Conservation (phyloP, 2,329 filamentous ascomycete genomes). For the Sclerotinia minor region DNA sequence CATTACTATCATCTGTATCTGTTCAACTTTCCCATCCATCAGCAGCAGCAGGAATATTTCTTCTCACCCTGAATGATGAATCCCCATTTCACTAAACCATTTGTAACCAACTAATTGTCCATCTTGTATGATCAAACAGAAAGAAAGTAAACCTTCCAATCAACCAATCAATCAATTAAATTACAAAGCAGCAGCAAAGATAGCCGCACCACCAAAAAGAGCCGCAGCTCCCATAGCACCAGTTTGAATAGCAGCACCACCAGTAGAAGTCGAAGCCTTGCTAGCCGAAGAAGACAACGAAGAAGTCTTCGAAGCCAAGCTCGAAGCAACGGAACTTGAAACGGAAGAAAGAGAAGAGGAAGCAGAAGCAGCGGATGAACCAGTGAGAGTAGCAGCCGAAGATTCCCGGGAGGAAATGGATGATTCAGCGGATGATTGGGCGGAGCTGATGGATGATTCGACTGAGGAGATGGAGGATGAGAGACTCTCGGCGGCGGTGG, state of each 20-base stretch:
- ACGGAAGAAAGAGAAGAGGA: slow-evolving; percentile 26
- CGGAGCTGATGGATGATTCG: slow-evolving; percentile 6
- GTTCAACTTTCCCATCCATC: background rate
- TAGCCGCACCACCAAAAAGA: slow-evolving; percentile 37
- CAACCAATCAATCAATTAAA: background rate
- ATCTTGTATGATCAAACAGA: background rate
- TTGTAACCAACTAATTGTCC: background rate
- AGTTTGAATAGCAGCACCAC: slow-evolving; percentile 34
- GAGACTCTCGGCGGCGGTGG: background rate
- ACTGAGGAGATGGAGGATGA: background rate
- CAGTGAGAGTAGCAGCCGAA: slow-evolving; percentile 15
- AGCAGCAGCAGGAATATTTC: background rate
- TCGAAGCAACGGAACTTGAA: slow-evolving; percentile 21
- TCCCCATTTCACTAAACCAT: background rate
- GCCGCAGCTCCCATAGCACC: slow-evolving; percentile 38
- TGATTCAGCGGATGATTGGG: slow-evolving; percentile 1
- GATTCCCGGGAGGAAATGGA: background rate
- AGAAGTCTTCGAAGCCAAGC: slow-evolving; percentile 21
- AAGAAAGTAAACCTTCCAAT: slow-evolving; percentile 9
- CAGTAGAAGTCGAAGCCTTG: slow-evolving; percentile 19
- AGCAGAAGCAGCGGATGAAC: slow-evolving; percentile 21
- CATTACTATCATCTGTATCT: slow-evolving; percentile 14
- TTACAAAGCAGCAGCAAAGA: slow-evolving; percentile 37
- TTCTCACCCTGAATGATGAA: background rate
- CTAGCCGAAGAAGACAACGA: slow-evolving; percentile 25